Evolutionary conservation across 1,139 yeast species (phyloP).

Genomic region (Citeromyces hawaiiensis): DNA sequence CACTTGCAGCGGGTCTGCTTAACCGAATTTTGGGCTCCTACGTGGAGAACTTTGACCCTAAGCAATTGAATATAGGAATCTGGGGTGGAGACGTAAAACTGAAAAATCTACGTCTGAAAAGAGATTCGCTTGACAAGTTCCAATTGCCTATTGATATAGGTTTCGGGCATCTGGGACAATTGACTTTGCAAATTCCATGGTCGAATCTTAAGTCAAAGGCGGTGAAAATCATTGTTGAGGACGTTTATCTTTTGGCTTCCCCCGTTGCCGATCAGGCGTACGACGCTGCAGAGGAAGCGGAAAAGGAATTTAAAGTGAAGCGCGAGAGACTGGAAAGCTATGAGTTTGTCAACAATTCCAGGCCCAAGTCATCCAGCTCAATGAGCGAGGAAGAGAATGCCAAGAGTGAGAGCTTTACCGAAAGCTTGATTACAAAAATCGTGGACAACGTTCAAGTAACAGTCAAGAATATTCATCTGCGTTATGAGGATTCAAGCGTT

Average conservation of each 20-base stretch:
- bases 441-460: constrained; percentile 92
- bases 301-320: constrained; percentile 55
- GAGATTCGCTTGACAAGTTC: constrained; percentile 75
- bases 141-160: constrained; percentile 81
- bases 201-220: constrained; percentile 88
- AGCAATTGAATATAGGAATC: constrained; percentile 86
- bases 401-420: constrained; percentile 71
- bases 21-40: constrained; percentile 52
- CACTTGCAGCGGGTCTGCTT: constrained; percentile 39
- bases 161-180: constrained; percentile 83
- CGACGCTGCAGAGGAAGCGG: constrained; percentile 53
- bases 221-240: constrained; percentile 79
- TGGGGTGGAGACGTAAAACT: constrained; percentile 97
- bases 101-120: constrained; percentile 59
- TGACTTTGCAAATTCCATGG: constrained; percentile 94
- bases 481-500: constrained; percentile 70
- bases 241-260: constrained; percentile 70
- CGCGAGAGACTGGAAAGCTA: constrained; percentile 53
- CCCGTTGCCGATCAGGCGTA: constrained; percentile 48
- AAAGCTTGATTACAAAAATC: constrained; percentile 75
- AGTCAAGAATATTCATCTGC: constrained; percentile 77
- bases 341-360: constrained; percentile 41
- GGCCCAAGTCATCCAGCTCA: constrained; percentile 24
- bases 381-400: constrained; percentile 11
- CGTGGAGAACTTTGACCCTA: constrained; percentile 91